phyloP scores from a whole-genome alignment of 768 basidiomycete species.

The Tricholoma terreum region DNA sequence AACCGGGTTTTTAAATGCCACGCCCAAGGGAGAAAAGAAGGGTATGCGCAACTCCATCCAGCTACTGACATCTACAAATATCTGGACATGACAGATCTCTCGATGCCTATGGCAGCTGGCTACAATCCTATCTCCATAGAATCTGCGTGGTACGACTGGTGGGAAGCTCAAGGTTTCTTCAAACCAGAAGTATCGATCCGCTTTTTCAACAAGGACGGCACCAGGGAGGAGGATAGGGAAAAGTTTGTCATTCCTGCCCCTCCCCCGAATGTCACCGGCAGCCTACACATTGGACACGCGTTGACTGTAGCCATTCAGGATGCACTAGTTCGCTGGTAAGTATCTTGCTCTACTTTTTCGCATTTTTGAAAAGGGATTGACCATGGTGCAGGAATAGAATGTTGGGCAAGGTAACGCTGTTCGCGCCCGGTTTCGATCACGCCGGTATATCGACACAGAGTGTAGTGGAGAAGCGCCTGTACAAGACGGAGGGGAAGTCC shows the following conservation, averaged over 20 bases:
- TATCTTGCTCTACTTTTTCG: slow-evolving; percentile 7
- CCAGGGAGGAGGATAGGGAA: slow-evolving; percentile 51
- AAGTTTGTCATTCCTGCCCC: slow-evolving; percentile 85
- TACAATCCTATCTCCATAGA: slow-evolving; percentile 97
- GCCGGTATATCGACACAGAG: slow-evolving; percentile 98
- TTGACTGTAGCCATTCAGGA: slow-evolving; percentile 93
- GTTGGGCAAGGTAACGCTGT: slow-evolving; percentile 88
- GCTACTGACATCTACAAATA: background rate
- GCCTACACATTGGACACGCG: slow-evolving; percentile 92
- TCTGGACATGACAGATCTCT: slow-evolving; percentile 56
- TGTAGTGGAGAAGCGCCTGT: slow-evolving; percentile 91
- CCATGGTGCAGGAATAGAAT: slow-evolving; percentile 79
- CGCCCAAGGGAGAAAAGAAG: slow-evolving; percentile 91
- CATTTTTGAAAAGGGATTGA: background rate
- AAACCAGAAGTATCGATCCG: slow-evolving; percentile 48
- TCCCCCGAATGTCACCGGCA: slow-evolving; percentile 96
- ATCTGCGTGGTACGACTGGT: slow-evolving; percentile 98
- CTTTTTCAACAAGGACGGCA: slow-evolving; percentile 50
- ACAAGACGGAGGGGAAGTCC: slow-evolving; percentile 77
- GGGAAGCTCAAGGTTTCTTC: slow-evolving; percentile 89
- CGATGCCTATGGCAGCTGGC: slow-evolving; percentile 83
- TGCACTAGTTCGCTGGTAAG: slow-evolving; percentile 80
- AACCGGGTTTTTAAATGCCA: slow-evolving; percentile 80
- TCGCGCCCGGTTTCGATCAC: slow-evolving; percentile 95
- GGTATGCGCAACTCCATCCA: slow-evolving; percentile 43